Evolutionary conservation across 441 rosid species (phyloP), one percentile per base, ranked within the genome.

Genomic region (Gossypium laxum): DNA sequence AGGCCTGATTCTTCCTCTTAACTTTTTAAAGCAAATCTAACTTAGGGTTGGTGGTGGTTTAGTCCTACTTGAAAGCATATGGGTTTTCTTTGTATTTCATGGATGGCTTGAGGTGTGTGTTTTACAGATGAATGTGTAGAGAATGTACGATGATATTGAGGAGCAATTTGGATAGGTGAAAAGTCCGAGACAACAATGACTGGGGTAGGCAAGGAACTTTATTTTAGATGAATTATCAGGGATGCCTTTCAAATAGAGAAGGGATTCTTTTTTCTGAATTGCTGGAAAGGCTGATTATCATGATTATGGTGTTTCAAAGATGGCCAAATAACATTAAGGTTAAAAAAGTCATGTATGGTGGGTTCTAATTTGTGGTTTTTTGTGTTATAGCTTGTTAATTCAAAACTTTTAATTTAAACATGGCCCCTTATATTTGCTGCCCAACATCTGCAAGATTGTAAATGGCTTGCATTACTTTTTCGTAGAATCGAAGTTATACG

Each of bases 101-200:
- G 68, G 68, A 63, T 38, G 68, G 5, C 30, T 18, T 19, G 68
- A 12, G 17, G 45, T 41, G 67, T 62, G 26, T 24, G 19, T 18
- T 38, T 21, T 63, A 63, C 50, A 41, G 32, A 3, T 63, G 68
- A 61, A 63, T 41, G 68, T 41, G 30, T 26, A 63, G 51, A 63
- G 17, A 21, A 19, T 43, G 30, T 63, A 18, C 22, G 54, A 43
- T 63, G 52, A 63, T 18, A 34, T 18, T 34, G 67, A 18, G 26
- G 50, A 15, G 50, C 67, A 62, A 15, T 38, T 61, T 8, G 14
- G 21, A 38, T 62, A 4, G 34, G 62, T 57, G 17, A 12, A 62
- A 62, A 34, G 50, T 62, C 1, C 41, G 50, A 34, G 50, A 1
- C 8, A 41, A 17, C 15, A 4, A 63, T 63, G 68, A 43, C 2